phyloP scores from a whole-genome alignment of 1,139 yeast genomes.

The Geotrichum carabidarum region DNA sequence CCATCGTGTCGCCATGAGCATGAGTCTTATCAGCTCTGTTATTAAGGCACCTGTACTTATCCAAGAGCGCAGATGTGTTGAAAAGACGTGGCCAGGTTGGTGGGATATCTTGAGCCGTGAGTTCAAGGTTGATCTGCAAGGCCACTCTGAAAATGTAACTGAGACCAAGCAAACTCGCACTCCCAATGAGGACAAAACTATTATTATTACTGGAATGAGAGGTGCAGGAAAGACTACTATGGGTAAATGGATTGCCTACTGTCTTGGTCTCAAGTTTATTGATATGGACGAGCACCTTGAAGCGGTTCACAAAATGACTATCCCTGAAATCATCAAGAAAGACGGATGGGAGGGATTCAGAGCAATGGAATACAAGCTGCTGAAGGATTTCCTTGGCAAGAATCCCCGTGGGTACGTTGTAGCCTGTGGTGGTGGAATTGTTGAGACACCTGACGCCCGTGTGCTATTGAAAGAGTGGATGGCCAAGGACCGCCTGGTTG shows the following conservation, averaged over 20 bases:
- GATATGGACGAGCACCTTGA: conserved; percentile 79
- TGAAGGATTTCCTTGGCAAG: conserved; percentile 48
- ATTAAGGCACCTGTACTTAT: conserved; percentile 54
- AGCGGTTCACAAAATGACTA: conserved; percentile 48
- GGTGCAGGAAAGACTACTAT: conserved; percentile 95
- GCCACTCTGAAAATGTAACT: conserved; percentile 36
- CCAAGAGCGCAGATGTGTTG: conserved; percentile 85
- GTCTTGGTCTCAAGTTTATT: conserved; percentile 63
- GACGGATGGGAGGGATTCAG: conserved; percentile 90
- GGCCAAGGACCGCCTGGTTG: conserved; percentile 62
- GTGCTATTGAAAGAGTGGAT: conserved; percentile 52
- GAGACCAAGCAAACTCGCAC: conserved; percentile 10
- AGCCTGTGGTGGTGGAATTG: conserved; percentile 96
- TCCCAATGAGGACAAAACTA: conserved; percentile 49
- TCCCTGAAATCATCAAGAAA: conserved; percentile 60
- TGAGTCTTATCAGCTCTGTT: conserved; percentile 69
- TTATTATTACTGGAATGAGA: conserved; percentile 92
- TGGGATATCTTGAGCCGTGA: conserved; percentile 84
- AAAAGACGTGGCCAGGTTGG: conserved; percentile 99
- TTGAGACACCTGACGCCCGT: conserved; percentile 71
- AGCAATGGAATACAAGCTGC: conserved; percentile 55
- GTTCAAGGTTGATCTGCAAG: conserved; percentile 62
- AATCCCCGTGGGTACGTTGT: conserved; percentile 59
- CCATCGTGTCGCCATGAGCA: conserved; percentile 97
- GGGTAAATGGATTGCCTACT: conserved; percentile 72